Evolutionary conservation across 495 filamentous ascomycete species (phyloP).

Genomic region (Neurospora sp.): DNA sequence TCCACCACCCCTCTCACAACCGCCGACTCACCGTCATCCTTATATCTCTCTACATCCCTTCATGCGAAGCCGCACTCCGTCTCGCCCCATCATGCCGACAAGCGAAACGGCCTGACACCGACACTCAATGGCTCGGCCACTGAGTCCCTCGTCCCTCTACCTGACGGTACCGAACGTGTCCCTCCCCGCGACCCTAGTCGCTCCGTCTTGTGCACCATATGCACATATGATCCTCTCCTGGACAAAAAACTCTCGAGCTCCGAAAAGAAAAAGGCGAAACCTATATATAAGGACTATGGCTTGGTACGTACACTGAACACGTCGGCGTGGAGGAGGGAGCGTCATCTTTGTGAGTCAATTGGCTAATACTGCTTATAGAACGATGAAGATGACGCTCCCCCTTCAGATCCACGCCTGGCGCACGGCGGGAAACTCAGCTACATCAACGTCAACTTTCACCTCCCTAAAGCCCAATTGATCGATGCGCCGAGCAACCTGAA

Average conservation of each 20-base stretch:
- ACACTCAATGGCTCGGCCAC: constrained; percentile 22
- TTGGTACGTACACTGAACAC: constrained; percentile 47
- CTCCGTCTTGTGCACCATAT: constrained; percentile 55
- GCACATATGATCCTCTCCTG: constrained; percentile 59
- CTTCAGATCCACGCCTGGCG: constrained; percentile 67
- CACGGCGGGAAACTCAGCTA: constrained; percentile 47
- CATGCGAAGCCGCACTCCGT: constrained; percentile 28
- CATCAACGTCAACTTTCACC: constrained; percentile 55
- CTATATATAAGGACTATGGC: constrained; percentile 63
- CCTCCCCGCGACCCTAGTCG: constrained; percentile 53
- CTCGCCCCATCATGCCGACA: constrained; percentile 22
- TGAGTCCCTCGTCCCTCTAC: constrained; percentile 37
- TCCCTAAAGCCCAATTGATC: constrained; percentile 64
- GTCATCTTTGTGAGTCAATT: constrained; percentile 45
- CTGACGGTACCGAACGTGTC: constrained; percentile 38
- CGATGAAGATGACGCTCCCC: constrained; percentile 55
- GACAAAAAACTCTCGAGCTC: constrained; percentile 44
- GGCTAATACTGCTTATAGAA: constrained; percentile 41
- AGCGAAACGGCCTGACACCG: constrained; percentile 11
- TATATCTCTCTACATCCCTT: constrained; percentile 33
- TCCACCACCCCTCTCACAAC: constrained; percentile 61
- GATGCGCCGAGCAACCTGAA: constrained; percentile 66
- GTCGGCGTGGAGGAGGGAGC: constrained; percentile 32
- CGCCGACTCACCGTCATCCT: constrained; percentile 62
- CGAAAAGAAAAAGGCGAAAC: constrained; percentile 57